phyloP scores from a whole-genome alignment of 2,329 filamentous ascomycete genomes.

The Lecanicillium sp. region DNA sequence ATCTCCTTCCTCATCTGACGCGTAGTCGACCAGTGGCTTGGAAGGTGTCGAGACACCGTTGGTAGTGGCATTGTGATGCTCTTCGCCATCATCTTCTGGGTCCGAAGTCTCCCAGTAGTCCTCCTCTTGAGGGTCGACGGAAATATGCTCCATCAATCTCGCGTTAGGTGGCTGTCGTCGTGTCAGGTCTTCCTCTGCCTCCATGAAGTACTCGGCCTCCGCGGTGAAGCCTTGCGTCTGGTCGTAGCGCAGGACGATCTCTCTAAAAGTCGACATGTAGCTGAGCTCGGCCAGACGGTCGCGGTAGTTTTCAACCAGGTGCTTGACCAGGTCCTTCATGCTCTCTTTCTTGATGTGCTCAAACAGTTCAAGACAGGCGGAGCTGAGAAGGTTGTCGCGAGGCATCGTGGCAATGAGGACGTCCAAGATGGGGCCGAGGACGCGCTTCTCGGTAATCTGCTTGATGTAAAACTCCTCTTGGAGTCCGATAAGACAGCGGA shows the following conservation, averaged over 20 bases:
- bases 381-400: constrained; percentile 87
- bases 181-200: constrained; percentile 57
- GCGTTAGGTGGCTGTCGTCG: constrained; percentile 37
- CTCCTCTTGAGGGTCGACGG: constrained; percentile 75
- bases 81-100: constrained; percentile 68
- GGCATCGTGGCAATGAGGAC: constrained; percentile 82
- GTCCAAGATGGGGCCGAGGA: constrained; percentile 78
- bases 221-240: constrained; percentile 63
- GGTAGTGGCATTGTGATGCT: constrained; percentile 31
- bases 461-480: constrained; percentile 89
- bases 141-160: constrained; percentile 66
- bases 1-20: constrained; percentile 76
- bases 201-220: constrained; percentile 65
- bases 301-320: constrained; percentile 78
- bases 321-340: constrained; percentile 72
- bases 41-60: constrained; percentile 61
- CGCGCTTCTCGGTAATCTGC: constrained; percentile 72
- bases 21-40: constrained; percentile 84
- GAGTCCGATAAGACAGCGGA: constrained; percentile 76
- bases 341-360: constrained; percentile 81
- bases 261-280: constrained; percentile 79
- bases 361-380: constrained; percentile 89
- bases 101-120: constrained; percentile 92
- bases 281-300: constrained; percentile 69
- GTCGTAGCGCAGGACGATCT: constrained; percentile 71